Base-by-base conservation (phyloP, 768 basidiomycete genomes). In the Psilocybe cubensis region DNA sequence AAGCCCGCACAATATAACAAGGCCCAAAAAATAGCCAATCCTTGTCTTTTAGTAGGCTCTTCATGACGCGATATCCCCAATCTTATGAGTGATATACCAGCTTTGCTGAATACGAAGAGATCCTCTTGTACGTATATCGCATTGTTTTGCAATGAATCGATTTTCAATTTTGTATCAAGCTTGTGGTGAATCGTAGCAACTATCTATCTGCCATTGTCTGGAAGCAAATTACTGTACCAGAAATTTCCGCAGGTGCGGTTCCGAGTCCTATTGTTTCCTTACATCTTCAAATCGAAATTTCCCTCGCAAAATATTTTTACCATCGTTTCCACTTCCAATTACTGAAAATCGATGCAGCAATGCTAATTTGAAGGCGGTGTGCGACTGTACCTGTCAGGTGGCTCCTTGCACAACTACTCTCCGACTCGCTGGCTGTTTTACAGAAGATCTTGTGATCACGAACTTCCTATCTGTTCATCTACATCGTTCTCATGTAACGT, bases 1-100 rank as follows among this genome's bases (percentile, higher is more conserved):
- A 94, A 72, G 92, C 76, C 25, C 77, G 80, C 42, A 58, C 73
- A 57, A 61, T 72, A 53, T 81, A 60, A 77, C n/a, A 27, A 35
- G 18, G 40, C 28, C 21, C 17, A 23, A 42, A 23, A 35, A 33
- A 27, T 58, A 54, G 54, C 14, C 46, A 9, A 4, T 14, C 2
- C 18, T 18, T 3, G 25, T 46, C 20, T 46, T 25, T 5, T 29
- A 25, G 18, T n/a, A 8, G n/a, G 28, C 46, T 31, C 28, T 28
- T 48, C 4, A 5, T 14, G 35, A 14, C 8, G 35, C 5, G 35
- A n/a, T 17, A n/a, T 38, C 35, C 35, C 11, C 14, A 38, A 17
- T 38, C 35, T 14, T 14, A 38, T 38, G 35, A 14, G 14, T 11
- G n/a, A n/a, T 38, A 14, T 1, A 38, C 12, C 35, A 9, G n/a